These are phyloP conservation scores for Cystobasidium sp. DNA, from an alignment of 1,284 basidiomycete species.

Conservation along the genomic window DNA sequence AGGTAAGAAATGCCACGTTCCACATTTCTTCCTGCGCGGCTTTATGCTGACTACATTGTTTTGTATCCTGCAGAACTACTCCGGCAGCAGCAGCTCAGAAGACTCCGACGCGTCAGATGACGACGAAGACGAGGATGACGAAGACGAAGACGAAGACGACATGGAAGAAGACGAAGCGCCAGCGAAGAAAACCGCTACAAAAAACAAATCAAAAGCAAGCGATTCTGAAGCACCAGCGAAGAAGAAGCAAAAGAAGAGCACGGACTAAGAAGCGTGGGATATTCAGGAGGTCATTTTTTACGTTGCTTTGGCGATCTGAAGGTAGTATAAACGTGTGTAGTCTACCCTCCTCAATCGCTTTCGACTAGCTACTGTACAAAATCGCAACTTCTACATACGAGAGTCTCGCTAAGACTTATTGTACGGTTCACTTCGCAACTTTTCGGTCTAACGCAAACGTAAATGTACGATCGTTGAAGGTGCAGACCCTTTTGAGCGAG, in stretches of 20 bases:
- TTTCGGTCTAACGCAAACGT: too few relatives aligned
- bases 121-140: conserved; percentile 36
- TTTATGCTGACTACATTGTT: background rate
- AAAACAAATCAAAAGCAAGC: conserved; percentile 57
- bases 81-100: conserved; percentile 38
- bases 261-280: conserved; percentile 21
- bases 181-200: conserved; percentile 57
- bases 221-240: conserved; percentile 57
- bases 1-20: conserved; percentile 28
- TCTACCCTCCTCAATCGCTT: too few relatives aligned
- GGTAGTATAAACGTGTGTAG: too few relatives aligned
- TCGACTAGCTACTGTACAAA: too few relatives aligned
- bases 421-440: too few relatives aligned
- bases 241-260: conserved; percentile 58
- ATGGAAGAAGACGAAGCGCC: conserved; percentile 40
- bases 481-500: too few relatives aligned
- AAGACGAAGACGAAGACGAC: conserved; percentile 42
- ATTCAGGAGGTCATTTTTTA: background rate
- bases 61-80: conserved; percentile 36
- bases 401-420: too few relatives aligned
- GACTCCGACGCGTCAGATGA: conserved; percentile 27
- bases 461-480: too few relatives aligned
- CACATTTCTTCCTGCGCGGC: background rate
- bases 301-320: background rate
- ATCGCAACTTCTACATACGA: too few relatives aligned